Conservation (phyloP, 1,284 basidiomycete species). For the Clitocybe nebularis region DNA sequence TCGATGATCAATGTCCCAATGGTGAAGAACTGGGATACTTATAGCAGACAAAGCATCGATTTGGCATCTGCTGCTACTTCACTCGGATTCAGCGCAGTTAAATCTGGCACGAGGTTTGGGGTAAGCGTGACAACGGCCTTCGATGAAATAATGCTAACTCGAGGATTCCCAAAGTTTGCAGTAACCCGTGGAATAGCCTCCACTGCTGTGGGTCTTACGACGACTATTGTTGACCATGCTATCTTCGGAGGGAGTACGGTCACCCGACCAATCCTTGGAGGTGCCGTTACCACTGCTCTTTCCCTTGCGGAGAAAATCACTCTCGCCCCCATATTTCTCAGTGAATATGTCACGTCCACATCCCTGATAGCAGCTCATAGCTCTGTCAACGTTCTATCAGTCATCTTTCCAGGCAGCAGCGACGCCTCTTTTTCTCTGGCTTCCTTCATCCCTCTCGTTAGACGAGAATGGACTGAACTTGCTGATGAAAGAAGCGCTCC, state of each 20-base stretch:
- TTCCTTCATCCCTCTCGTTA: slow-evolving; percentile 72
- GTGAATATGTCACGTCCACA: slow-evolving; percentile 73
- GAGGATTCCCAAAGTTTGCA: slow-evolving; percentile 47
- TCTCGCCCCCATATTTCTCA: slow-evolving; percentile 66
- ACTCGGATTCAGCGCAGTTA: slow-evolving; percentile 64
- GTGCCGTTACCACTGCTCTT: slow-evolving; percentile 58
- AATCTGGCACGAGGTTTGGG: slow-evolving; percentile 61
- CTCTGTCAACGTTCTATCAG: slow-evolving; percentile 67
- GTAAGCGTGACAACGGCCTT: slow-evolving; percentile 35
- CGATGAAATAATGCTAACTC: slow-evolving; percentile 2
- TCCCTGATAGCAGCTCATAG: slow-evolving; percentile 68
- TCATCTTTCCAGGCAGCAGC: slow-evolving; percentile 69
- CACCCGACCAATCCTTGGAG: slow-evolving; percentile 51
- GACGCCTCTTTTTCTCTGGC: slow-evolving; percentile 76
- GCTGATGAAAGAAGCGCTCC: slow-evolving; percentile 51
- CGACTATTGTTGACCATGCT: slow-evolving; percentile 56
- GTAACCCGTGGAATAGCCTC: slow-evolving; percentile 60
- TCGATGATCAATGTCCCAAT: slow-evolving; percentile 21
- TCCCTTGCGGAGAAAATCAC: slow-evolving; percentile 66
- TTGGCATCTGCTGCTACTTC: slow-evolving; percentile 58
- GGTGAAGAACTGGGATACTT: slow-evolving; percentile 53
- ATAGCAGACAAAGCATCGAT: slow-evolving; percentile 58
- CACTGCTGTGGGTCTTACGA: slow-evolving; percentile 52
- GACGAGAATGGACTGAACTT: slow-evolving; percentile 64
- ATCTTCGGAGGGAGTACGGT: slow-evolving; percentile 58